Percentiles rank a stretch among this genome's conserved stretches.
Conservation (phyloP, 768 basidiomycete genomes). For the Mrakia blollopis region DNA sequence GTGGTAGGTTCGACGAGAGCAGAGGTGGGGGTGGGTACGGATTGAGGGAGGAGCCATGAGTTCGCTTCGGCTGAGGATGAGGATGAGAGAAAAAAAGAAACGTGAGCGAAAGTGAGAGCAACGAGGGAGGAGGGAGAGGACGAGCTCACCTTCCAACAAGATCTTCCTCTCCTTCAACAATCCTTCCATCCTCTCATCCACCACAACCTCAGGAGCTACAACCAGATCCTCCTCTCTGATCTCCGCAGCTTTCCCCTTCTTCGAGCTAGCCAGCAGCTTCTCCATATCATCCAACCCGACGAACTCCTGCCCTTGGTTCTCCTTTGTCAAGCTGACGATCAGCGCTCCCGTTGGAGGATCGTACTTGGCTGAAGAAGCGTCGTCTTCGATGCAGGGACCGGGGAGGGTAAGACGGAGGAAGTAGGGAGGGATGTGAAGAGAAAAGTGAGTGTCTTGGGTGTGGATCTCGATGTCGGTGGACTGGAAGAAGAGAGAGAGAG, state of each 20-base stretch:
- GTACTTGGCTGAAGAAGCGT: constrained; percentile 62
- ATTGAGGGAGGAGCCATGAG: constrained; percentile 73
- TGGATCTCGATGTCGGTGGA: constrained; percentile 75
- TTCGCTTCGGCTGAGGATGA: constrained; percentile 59
- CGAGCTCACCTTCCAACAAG: constrained; percentile 44
- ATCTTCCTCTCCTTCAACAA: constrained; percentile 54
- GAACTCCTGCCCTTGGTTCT: constrained; percentile 60
- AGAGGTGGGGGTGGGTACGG: constrained; percentile 47
- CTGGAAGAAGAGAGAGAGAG: constrained; percentile 47
- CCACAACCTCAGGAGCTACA: constrained; percentile 45
- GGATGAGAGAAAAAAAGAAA: constrained; percentile 1
- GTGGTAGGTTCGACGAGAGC: constrained; percentile 23
- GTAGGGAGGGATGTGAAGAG: constrained; percentile 75
- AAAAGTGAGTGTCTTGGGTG: constrained; percentile 63
- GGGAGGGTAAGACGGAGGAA: constrained; percentile 76
- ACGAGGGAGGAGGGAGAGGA: not conserved
- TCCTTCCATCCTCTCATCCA: constrained; percentile 50
- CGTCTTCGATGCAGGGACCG: constrained; percentile 62
- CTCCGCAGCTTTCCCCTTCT: constrained; percentile 32
- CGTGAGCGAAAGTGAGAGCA: not conserved
- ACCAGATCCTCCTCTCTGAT: constrained; percentile 39
- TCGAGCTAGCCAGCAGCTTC: constrained; percentile 59
- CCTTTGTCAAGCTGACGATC: constrained; percentile 68
- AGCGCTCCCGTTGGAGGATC: constrained; percentile 74
- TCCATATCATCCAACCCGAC: constrained; percentile 72